Base-by-base conservation (phyloP, 306 rosid genomes). In the Crataegus laevigata region DNA sequence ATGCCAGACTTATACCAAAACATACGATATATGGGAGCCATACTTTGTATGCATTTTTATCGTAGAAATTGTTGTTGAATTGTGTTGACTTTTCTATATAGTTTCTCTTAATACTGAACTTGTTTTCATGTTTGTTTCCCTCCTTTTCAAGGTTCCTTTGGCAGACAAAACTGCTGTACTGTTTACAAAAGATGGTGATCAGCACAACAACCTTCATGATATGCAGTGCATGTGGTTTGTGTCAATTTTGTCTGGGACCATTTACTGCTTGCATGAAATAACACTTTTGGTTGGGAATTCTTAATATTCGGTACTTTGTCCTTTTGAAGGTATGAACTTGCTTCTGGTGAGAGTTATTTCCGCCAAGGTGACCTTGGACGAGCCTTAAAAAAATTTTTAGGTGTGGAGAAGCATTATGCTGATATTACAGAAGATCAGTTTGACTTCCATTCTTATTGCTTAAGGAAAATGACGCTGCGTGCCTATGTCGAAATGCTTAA, bases 221-320 rank as follows among this genome's bases (percentile, higher is more conserved):
- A 96, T 96, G 99, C 99, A 96, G 87, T 96, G 99, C 98, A 96
- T 96, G 98, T 96, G 99, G 97, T 91, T 28, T 12, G 96, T 87
- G 79, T 80, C 74, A 71, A 47, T 60, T 42, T 52, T 80, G 40
- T 70, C 67, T 71, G 21, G 52, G 68, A 75, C 76, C 80, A 19
- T 65, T 64, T 69, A 66, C 34, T 75, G 68, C 43, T 52, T 75
- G 64, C 32, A 43, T 83, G 4, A 55, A 42, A 47, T 65, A 72
- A 52, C 26, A 68, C 29, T 70, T 68, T 73, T 45, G 66, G 25
- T 70, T 68, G 42, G 61, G 6, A 75, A 78, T 81, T 59, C 61
- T 80, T 51, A 78, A 74, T 69, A 43, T 61, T 19, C 75, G 22
- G n/a, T 43, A 72, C 30, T 76, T 66, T 70, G 72, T 73, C 73